phyloP scores from a whole-genome alignment of 148 eudicot species.

The Talinum fruticosum region DNA sequence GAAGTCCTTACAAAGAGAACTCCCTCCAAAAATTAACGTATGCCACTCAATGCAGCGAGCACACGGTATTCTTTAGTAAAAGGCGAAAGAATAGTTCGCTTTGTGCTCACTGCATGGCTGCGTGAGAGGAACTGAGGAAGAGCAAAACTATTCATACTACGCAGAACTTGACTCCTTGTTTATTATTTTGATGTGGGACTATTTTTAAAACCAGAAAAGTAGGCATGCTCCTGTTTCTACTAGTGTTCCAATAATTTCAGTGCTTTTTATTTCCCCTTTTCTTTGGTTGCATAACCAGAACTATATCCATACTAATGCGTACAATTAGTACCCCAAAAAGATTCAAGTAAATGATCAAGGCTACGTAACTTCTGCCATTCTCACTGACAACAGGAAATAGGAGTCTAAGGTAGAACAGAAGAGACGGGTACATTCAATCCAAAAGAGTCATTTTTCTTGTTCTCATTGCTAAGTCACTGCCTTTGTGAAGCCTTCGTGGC shows the following conservation, averaged over 20 bases:
- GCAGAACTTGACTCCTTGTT: background rate
- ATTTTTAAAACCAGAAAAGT: background rate
- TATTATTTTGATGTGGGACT: background rate
- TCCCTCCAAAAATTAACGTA: slow-evolving; percentile 36
- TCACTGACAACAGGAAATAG: no score
- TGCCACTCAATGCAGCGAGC: slow-evolving; percentile 44
- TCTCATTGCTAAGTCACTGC: background rate
- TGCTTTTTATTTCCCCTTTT: no score
- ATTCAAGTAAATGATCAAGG: background rate
- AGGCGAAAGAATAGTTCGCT: slow-evolving; percentile 74
- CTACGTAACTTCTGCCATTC: background rate
- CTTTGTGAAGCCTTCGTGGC: no score
- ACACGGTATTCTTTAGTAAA: slow-evolving; percentile 80
- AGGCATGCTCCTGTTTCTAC: no score
- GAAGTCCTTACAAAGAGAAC: background rate
- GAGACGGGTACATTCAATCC: background rate
- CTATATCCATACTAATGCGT: no score
- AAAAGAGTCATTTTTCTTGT: background rate
- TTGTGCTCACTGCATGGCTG: slow-evolving; percentile 48
- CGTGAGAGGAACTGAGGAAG: background rate
- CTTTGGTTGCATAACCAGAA: no score
- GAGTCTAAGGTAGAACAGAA: no score
- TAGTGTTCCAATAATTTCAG: no score
- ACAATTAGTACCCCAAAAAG: background rate
- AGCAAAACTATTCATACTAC: no score